phyloP scores from a whole-genome alignment of 2,329 filamentous ascomycete genomes.

The Knufia fluminis region DNA sequence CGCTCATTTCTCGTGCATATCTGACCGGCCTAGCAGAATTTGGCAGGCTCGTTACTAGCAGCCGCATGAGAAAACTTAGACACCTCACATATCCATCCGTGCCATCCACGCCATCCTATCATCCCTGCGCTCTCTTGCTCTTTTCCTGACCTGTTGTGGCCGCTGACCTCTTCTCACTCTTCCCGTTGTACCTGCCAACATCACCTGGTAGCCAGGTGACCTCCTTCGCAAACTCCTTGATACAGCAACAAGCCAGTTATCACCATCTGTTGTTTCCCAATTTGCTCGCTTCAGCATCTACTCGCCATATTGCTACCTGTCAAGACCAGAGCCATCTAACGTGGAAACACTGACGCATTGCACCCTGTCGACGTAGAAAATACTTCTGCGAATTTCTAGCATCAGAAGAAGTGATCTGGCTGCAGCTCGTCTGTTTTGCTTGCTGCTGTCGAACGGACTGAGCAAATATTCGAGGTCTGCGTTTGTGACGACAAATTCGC shows the following conservation, averaged over 20 bases:
- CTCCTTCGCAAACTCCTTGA: neutral
- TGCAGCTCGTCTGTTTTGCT: too few species aligned
- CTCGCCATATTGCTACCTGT: neutral
- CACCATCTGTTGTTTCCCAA: neutral
- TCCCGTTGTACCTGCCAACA: neutral
- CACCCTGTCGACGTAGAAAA: too few species aligned
- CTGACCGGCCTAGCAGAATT: neutral
- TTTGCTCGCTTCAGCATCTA: neutral
- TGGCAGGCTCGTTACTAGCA: neutral
- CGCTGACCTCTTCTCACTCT: neutral
- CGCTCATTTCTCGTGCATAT: neutral
- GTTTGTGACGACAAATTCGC: too few species aligned
- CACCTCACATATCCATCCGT: conserved; percentile 5
- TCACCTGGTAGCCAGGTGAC: neutral
- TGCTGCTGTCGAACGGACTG: too few species aligned
- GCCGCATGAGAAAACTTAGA: conserved; percentile 7
- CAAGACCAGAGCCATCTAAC: neutral
- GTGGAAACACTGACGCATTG: too few species aligned
- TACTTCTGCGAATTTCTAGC: too few species aligned
- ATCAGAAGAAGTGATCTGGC: too few species aligned
- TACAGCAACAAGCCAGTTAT: neutral
- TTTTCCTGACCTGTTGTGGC: neutral
- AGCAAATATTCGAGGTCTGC: too few species aligned
- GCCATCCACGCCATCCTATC: neutral
- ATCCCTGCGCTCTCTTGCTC: neutral